These are phyloP conservation scores for Vickermania ingenoplastis DNA, from an alignment of 208 protist genomes.

Conservation along the genomic window DNA sequence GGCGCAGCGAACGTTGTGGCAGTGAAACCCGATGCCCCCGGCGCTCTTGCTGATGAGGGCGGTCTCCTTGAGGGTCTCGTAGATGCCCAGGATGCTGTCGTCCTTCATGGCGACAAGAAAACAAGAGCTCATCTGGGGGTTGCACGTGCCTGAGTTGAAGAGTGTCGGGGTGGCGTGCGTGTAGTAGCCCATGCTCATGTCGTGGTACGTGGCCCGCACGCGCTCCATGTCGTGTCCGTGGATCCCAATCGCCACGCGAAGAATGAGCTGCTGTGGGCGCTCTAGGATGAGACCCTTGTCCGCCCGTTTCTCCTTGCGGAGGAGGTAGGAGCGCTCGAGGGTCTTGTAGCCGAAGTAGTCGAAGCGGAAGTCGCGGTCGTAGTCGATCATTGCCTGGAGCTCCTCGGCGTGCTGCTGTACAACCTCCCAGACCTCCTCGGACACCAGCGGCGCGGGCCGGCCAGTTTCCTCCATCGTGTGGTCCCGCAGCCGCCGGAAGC, in stretches of 20 bases:
- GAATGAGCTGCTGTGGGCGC: slow-evolving; percentile 98
- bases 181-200: slow-evolving; percentile 92
- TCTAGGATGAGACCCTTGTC: slow-evolving; percentile 88
- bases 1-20: slow-evolving; percentile 94
- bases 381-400: slow-evolving; percentile 91
- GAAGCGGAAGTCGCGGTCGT: slow-evolving; percentile 94
- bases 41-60: slow-evolving; percentile 97
- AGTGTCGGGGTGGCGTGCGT: slow-evolving; percentile 98
- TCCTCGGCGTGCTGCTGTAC: slow-evolving; percentile 67
- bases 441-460: slow-evolving; percentile 84
- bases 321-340: slow-evolving; percentile 97
- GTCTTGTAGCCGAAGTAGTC: slow-evolving; percentile 99
- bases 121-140: slow-evolving; percentile 96
- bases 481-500: slow-evolving; percentile 82
- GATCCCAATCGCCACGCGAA: slow-evolving; percentile 98
- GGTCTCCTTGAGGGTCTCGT: slow-evolving; percentile 98
- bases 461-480: slow-evolving; percentile 85
- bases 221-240: slow-evolving; percentile 88
- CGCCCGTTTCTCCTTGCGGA: slow-evolving; percentile 80
- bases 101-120: slow-evolving; percentile 98
- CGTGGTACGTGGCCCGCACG: slow-evolving; percentile 95
- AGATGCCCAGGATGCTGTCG: slow-evolving; percentile 99
- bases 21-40: slow-evolving; percentile 97
- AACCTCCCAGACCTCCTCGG: slow-evolving; percentile 88
- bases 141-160: slow-evolving; percentile 96